Evolutionary conservation across 2,329 filamentous ascomycete species (phyloP), one percentile per base, ranked within the genome.

Genomic region (Onygena corvina): DNA sequence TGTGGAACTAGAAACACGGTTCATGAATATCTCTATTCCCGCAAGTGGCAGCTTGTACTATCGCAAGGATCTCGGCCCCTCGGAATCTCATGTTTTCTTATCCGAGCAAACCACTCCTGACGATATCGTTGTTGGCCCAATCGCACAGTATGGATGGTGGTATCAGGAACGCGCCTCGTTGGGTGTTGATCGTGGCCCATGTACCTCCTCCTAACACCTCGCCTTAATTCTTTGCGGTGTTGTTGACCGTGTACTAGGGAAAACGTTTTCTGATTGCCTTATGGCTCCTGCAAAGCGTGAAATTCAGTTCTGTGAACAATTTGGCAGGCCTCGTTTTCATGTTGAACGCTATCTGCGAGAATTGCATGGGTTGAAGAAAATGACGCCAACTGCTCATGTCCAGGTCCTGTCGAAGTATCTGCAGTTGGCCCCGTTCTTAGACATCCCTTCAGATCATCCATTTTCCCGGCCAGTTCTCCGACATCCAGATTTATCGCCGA

Each of bases 111-210:
- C 34, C 21, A 30, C 47, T 12, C 11, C 47, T 9, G 36, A 49
- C 14, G 31, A 27, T 7, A 40, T 44, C 21, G 36, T 51, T 46
- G 52, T 56, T 49, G 56, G 56, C 3, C 56, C 54, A 1, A 48
- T 42, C 8, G 52, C 55, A 0, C 58, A 61, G 52, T 59, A 60
- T 40, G 60, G 57, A 57, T 61, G 60, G 50, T 61, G 56, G 56
- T 56, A 57, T 54, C 54, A 56, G 5, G 45, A 57, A 50, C 53
- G 54, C 33, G 51, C 50, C 0, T 36, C 56, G 7, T 27, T 59
- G 25, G 49, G 57, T 8, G 2, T 59, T 3, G 48, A 58, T 45
- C 52, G 55, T 34, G 57, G 60, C 18, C 59, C 57, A 27, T 60
- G 59, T 60, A 57, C 51, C 54, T 12, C 20, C 11, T 4, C n/a